Base-by-base conservation (phyloP, 768 basidiomycete genomes). In the Neoboletus magnificus region DNA sequence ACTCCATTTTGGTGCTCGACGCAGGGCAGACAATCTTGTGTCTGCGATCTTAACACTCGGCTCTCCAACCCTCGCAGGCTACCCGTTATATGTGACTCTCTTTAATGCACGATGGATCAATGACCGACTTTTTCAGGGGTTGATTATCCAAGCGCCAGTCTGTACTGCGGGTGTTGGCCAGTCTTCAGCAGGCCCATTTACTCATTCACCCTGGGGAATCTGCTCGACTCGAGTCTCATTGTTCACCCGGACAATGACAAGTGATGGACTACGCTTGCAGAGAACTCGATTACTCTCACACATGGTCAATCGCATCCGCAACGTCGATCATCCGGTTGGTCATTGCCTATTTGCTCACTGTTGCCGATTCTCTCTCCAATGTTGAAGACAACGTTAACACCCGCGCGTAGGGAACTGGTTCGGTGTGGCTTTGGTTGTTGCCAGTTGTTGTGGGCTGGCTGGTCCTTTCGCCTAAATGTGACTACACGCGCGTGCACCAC, bases 1-100 rank as follows among this genome's bases (percentile, higher is more conserved):
- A 45, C 73, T 81, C n/a, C 80, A 79, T 0, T 81, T 79, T 25
- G 78, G 78, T 9, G 70, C 74, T 30, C 66, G 58, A 12, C 71
- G 72, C 48, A 72, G 63, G 27, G 57, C 70, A n/a, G 76, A 77
- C 20, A 78, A 80, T 49, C 62, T 79, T 37, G 67, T 72, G 57
- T 74, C 77, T 9, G 72, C 74, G 20, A 15, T 81, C 9, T 65
- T 81, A 35, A 74, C 77, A 1, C 60, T 81, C 25, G 79, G 79
- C 1, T 78, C 76, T 0, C 79, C 79, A 0, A 62, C 63, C 4
- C 72, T 81, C 4, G 77, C 79, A 1, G 75, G 73, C 4, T 81
- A 79, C 59, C 79, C 79, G 1, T 52, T 81, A 10, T 70, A 60
- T 20, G 27, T 81, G 18, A 77, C 78, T 12, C 70, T 76, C 5